Base-by-base conservation (phyloP, 2,329 filamentous ascomycete genomes). In the Scorias spongiosa region DNA sequence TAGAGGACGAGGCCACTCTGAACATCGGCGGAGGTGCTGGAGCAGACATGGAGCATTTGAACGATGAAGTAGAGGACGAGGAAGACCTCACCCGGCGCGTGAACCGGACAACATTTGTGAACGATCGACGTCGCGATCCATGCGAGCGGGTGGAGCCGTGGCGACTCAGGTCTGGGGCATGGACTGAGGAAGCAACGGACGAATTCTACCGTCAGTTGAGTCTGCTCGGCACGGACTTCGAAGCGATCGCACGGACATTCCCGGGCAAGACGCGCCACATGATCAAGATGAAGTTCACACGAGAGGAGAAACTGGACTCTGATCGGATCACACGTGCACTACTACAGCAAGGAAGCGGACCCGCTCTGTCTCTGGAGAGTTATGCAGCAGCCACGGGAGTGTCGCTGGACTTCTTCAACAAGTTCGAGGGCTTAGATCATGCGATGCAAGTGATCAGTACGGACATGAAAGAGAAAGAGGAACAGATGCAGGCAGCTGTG, bases 151-250 rank as follows among this genome's bases (percentile, higher is more conserved):
- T 68, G 9, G 54, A 60, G 1, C 46, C 61, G 2, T 62, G 59
- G 43, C 62, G 62, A 2, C 58, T 59, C 44, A 75, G 78, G 45
- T 69, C 74, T 20, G 77, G 81, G 51, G 68, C 74, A 29, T 93
- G 85, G 85, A 76, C 71, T 41, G 70, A 75, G n/a, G 72, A 75
- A 10, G 75, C 80, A 47, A 89, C 81, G 2, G 79, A 83, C 44
- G 68, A 75, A 39, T 91, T 91, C 64, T 91, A 87, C 66, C 73
- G 79, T 26, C 80, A 77, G 1, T 69, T 93, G 2, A 66, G 70
- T 45, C 82, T 81, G 71, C 88, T 86, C 56, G 85, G 85, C 44
- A 89, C 83, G 1, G 84, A 89, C 58, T 93, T 91, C 57, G 74
- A 80, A 58, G 84, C 84, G 63, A 87, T 93, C 53, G 73, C 75